Evolutionary conservation across 2,329 filamentous ascomycete genomes (phyloP).

Genomic region (Fusarium sublunatum): DNA sequence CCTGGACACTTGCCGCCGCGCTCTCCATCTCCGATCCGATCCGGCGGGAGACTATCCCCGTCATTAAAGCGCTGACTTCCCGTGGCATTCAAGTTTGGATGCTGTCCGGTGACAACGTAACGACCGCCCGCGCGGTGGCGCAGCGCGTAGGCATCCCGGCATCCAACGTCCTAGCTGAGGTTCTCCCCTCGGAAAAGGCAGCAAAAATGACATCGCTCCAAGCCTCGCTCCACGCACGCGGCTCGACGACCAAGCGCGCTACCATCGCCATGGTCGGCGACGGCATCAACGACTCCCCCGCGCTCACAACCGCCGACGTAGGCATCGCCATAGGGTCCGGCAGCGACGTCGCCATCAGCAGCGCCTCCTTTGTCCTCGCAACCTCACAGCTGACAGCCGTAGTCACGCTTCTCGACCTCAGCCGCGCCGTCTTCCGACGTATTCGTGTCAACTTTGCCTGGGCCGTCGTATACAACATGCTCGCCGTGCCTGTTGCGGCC

Average conservation of each 20-base stretch:
- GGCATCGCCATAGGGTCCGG: constrained; percentile 87
- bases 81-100: constrained; percentile 84
- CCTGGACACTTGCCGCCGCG: constrained; percentile 68
- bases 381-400: constrained; percentile 76
- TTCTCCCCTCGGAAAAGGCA: constrained; percentile 85
- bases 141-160: constrained; percentile 77
- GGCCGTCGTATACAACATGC: constrained; percentile 84
- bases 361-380: constrained; percentile 84
- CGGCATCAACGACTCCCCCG: constrained; percentile 89
- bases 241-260: constrained; percentile 54
- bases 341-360: constrained; percentile 84
- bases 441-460: constrained; percentile 89
- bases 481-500: constrained; percentile 83
- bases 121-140: constrained; percentile 85
- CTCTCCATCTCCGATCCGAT: constrained; percentile 86
- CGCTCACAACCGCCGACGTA: constrained; percentile 82
- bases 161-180: constrained; percentile 84
- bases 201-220: constrained; percentile 75
- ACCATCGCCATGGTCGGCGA: constrained; percentile 87
- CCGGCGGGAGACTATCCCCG: constrained; percentile 74
- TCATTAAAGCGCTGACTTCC: constrained; percentile 72
- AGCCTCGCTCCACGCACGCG: constrained; percentile 57
- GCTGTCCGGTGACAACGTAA: constrained; percentile 90
- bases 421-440: constrained; percentile 76
- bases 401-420: constrained; percentile 78